phyloP scores from a whole-genome alignment of 2,329 filamentous ascomycete genomes.

The Epichloe scottii region DNA sequence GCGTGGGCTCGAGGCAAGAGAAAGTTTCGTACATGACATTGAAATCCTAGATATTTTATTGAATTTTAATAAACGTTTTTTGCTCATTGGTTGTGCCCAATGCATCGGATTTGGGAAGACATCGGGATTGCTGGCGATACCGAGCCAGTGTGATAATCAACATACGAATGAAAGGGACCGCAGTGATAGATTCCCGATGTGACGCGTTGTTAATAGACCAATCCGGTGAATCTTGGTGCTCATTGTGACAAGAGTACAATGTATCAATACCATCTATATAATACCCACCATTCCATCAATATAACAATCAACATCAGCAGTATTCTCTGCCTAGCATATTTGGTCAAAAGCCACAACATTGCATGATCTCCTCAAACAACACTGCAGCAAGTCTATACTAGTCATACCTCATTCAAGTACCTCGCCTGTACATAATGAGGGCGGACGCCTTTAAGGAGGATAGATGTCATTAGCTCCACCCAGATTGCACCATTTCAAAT shows the following conservation, averaged over 20 bases:
- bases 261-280: too few species aligned
- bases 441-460: constrained; percentile 17
- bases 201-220: not conserved
- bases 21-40: constrained; percentile 26
- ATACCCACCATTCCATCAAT: not conserved
- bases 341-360: not conserved
- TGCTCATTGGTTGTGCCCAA: too few species aligned
- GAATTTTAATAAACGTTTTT: not conserved
- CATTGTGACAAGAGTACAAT: not conserved
- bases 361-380: not conserved
- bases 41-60: not conserved
- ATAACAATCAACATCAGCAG: not conserved
- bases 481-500: not conserved
- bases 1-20: constrained; percentile 27
- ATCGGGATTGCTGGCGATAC: too few species aligned
- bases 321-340: too few species aligned
- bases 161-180: too few species aligned
- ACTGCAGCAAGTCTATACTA: not conserved
- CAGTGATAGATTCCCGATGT: too few species aligned
- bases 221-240: not conserved
- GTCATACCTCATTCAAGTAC: not conserved
- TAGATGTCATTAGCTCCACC: not conserved
- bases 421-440: constrained; percentile 19
- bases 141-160: too few species aligned
- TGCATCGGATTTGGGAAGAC: too few species aligned